phyloP scores from a whole-genome alignment of 176 grass and related monocot genomes.

The Musa beccarii region DNA sequence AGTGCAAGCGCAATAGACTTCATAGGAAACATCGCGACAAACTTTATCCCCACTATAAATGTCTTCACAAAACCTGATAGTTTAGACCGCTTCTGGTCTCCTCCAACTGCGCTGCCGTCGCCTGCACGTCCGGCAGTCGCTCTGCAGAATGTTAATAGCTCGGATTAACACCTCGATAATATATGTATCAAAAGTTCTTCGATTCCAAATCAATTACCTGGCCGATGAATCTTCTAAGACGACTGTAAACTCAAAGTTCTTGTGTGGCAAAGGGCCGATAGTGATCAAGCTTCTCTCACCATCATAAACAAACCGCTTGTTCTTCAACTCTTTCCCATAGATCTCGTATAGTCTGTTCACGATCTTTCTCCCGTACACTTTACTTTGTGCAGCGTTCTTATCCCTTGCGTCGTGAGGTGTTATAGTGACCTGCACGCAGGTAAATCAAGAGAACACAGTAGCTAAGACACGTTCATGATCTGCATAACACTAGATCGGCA shows the following conservation, averaged over 20 bases:
- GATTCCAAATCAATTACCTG: slow-evolving; percentile 30
- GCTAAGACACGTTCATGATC: background rate
- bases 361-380: slow-evolving; percentile 52
- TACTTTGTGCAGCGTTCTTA: slow-evolving; percentile 48
- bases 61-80: slow-evolving; percentile 45
- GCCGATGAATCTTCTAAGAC: slow-evolving; percentile 65
- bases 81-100: slow-evolving; percentile 57
- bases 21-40: slow-evolving; percentile 64
- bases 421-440: slow-evolving; percentile 43
- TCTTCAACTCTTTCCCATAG: slow-evolving; percentile 64
- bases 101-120: slow-evolving; percentile 36
- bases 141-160: background rate
- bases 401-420: slow-evolving; percentile 57
- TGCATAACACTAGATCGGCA: background rate
- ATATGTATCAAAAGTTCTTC: background rate
- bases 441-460: background rate
- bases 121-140: slow-evolving; percentile 29
- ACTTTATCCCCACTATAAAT: slow-evolving; percentile 51
- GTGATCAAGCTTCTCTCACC: slow-evolving; percentile 82
- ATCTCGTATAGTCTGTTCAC: slow-evolving; percentile 65
- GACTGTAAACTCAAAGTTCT: slow-evolving; percentile 71
- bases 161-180: too few relatives aligned
- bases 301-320: slow-evolving; percentile 82
- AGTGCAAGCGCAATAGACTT: slow-evolving; percentile 53
- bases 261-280: slow-evolving; percentile 67